Base-by-base conservation (phyloP, 2,329 filamentous ascomycete species). In the Chrysosphaeria jannelii region DNA sequence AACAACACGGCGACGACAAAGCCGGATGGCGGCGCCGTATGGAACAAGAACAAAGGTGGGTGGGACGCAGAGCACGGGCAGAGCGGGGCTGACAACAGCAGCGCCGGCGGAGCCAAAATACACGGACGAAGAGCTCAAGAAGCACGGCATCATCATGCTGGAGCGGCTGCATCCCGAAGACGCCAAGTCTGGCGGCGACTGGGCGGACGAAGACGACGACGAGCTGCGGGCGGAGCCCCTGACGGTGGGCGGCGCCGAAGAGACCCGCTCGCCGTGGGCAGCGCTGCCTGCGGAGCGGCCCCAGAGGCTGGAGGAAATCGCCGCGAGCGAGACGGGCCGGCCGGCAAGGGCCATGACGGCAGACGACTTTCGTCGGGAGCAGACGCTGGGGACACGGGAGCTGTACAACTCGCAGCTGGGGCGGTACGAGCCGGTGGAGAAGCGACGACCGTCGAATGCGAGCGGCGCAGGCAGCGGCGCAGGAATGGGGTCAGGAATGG, bases 391-490 rank as follows among this genome's bases (percentile, higher is more conserved):
- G 5, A 65, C 61, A 30, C 56, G 72, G 27, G 79, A 93, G 41
- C 51, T 93, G 0, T 93, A 66, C 47, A 91, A 93, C 40, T 89
- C 81, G n/a, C 71, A 88, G 26, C 90, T 76, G 25, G 81, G 81
- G 10, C 68, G 76, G 23, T 89, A 90, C 34, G 81, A 93, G 39
- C 78, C 79, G 10, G 81, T 79, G 4, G 51, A 7, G 16, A 18
- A 58, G 24, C 76, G 90, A 30, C 66, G 78, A 18, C 63, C 81
- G 10, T 93, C 81, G 3, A 88, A 78, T 36, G 69, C 89, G 19
- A 91, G 79, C 40, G 78, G 75, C 26, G 72, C 71, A 28, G 89
- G 76, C 40, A 68, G 69, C 29, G 54, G 59, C 18, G 65, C 31
- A 54, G 56, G 33, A 58, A 68, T 33, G 61, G 69, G 17, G 41